Base-by-base conservation (phyloP, 1,284 basidiomycete genomes). In the Sporisorium graminicola region DNA sequence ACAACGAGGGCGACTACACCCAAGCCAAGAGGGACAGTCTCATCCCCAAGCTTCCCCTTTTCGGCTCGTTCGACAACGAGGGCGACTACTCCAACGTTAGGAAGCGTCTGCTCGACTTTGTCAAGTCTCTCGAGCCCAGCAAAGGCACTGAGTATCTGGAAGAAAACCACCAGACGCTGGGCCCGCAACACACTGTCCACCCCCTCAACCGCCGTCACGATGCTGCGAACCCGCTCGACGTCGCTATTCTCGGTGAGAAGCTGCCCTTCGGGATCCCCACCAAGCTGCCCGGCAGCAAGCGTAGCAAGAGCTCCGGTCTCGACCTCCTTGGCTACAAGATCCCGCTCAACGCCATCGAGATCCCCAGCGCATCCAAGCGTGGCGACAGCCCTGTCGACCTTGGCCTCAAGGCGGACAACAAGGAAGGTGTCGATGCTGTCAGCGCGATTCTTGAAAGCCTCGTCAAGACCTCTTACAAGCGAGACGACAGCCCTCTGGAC, bases 1-100 rank as follows among this genome's bases (percentile, higher is more conserved):
- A 74, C 65, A 65, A 74, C 54, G 72, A 74, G 56, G 72, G 72
- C 14, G 60, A 68, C 22, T 58, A 69, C 56, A 69, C 58, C n/a
- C n/a, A n/a, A n/a, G n/a, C n/a, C 44, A 47, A 52, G 47, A 18
- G 66, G 3, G 65, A 68, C 54, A 74, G 72, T 37, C 24, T 69
- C n/a, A 22, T 69, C 4, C 65, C 72, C 12, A 44, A 43, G 12
- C 72, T 74, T n/a, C 72, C 72, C 16, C 46, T 74, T 27, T 26
- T 74, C 4, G 72, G 72, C 24, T 13, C 31, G n/a, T 58, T 74
- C 51, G 72, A 74, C 65, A 65, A 74, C 54, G 72, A 74, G 56
- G 72, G 72, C 14, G 60, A 68, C 22, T 58, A 69, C 56, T 65
- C 58, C 62, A 68, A 65, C 59, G 62, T 47, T 4, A 14, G 37